Conservation (phyloP, 148 eudicot genomes). For the Silene conica region DNA sequence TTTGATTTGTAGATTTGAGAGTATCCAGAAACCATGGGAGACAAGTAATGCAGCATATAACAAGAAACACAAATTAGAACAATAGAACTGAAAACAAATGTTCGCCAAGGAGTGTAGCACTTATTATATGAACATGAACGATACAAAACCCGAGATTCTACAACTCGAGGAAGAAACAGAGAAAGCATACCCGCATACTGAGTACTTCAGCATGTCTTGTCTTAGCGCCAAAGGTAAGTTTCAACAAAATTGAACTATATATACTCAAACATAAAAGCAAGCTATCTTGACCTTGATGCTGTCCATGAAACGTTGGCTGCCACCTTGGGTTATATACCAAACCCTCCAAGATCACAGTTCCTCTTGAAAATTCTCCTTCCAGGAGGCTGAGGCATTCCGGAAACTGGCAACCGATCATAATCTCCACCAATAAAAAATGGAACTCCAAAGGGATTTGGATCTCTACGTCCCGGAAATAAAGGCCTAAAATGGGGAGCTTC, state of each 20-base stretch:
- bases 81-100: too few species aligned
- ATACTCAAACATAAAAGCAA: not conserved
- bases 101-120: not conserved
- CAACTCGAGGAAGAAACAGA: not conserved
- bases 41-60: too few species aligned
- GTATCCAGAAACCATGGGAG: too few species aligned
- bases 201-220: not conserved
- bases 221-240: not conserved
- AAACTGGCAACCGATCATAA: conserved; percentile 37
- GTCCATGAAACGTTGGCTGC: not conserved
- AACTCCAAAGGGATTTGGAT: conserved; percentile 26
- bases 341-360: conserved; percentile 23
- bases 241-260: too few species aligned
- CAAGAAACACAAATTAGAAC: too few species aligned
- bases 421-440: conserved; percentile 57
- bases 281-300: not conserved
- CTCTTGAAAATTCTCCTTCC: conserved; percentile 30
- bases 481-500: conserved; percentile 23
- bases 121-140: not conserved
- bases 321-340: not conserved
- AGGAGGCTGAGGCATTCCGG: conserved; percentile 26
- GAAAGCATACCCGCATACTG: not conserved
- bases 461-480: conserved; percentile 32
- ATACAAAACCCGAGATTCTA: too few species aligned
- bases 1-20: too few species aligned